Base-by-base conservation (phyloP, 2,329 filamentous ascomycete genomes). In the Truncatella angustata region DNA sequence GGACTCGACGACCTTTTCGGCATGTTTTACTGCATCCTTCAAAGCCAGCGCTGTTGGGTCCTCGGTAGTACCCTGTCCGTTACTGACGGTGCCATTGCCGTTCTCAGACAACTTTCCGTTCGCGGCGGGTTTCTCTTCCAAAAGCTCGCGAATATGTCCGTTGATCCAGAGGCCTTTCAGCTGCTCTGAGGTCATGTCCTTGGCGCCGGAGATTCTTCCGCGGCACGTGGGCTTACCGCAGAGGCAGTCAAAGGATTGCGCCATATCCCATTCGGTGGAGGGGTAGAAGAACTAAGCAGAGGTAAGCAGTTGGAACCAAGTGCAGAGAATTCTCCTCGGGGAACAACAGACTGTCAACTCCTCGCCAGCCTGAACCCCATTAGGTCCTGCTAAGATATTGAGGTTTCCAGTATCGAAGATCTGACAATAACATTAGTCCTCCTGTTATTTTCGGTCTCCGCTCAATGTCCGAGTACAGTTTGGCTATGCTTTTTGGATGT, bases 211-310 rank as follows among this genome's bases (percentile, higher is more conserved):
- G 56, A 90, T 87, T 56, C 68, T 74, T 14, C 85, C 85, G 49
- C 77, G 76, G 70, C 87, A 90, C 18, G 72, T 70, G 0, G 72
- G 58, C 4, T 74, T 75, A 55, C 76, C 75, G 65, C 87, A 90
- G 54, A 79, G 72, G 65, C 87, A 90, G 54, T 79, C 70, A 64
- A 90, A 90, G 4, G 84, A 78, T 72, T 90, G 86, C 28, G 82
- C 82, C 86, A 90, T 89, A 62, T 75, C 63, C 85, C 85, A 90
- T 69, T 90, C 87, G 1, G 86, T 89, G 50, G 84, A 88, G 4
- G 87, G 86, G 61, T 90, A 90, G 70, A 90, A 90, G 72, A 89
- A 90, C 65, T 81, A 49, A 26, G 35, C 30, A 12, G 32, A 44
- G 50, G 46, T 23, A 50, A 54, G 37, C 40, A 37, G 18, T 18